phyloP scores from a whole-genome alignment of 331 rosid species.

The Rosa hybrid region DNA sequence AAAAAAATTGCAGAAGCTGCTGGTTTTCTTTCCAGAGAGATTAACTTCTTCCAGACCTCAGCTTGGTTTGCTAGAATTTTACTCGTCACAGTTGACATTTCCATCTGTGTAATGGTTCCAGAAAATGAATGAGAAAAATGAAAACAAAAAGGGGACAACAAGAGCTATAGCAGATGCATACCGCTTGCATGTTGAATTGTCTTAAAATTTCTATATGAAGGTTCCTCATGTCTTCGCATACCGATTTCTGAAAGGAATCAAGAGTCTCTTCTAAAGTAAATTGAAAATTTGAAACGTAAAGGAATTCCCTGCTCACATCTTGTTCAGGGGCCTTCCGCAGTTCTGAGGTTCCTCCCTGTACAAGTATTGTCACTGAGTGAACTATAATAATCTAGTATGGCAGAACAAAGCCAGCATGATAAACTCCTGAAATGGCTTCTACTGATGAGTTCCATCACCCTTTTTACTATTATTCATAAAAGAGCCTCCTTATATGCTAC shows the following conservation, averaged over 20 bases:
- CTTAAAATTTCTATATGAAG: constrained; percentile 10
- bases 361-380: constrained; percentile 26
- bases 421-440: not conserved
- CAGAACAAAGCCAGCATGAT: not conserved
- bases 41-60: no score
- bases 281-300: constrained; percentile 94
- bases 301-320: constrained; percentile 72
- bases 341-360: constrained; percentile 66
- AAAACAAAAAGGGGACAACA: no score
- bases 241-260: constrained; percentile 83
- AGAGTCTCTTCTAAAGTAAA: constrained; percentile 86
- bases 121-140: no score
- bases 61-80: no score
- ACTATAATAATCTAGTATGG: constrained; percentile 9
- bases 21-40: no score
- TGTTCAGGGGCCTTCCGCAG: constrained; percentile 53
- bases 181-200: no score
- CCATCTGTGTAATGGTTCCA: no score
- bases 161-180: no score
- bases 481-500: not conserved
- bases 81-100: no score
- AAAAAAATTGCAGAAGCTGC: no score
- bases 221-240: constrained; percentile 87
- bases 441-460: not conserved
- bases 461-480: not conserved